Base-by-base conservation (phyloP, 1,284 basidiomycete species). In the Erythrobasidium hasegawianum region DNA sequence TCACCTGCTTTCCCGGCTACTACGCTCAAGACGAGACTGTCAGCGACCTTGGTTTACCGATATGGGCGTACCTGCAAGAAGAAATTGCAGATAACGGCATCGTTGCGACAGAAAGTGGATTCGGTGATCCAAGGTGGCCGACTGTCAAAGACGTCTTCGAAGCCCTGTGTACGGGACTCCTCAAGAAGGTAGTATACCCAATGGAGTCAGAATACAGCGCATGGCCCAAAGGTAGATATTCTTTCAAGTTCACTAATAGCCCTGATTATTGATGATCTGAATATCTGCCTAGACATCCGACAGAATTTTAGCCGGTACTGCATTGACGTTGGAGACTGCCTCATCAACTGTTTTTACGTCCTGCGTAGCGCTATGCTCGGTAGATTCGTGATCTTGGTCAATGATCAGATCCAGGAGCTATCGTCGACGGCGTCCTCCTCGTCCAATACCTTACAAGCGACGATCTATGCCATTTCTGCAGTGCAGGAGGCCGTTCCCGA, bases 1-100 rank as follows among this genome's bases (percentile, higher is more conserved):
- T 75, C 24, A 72, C 69, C 2, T 68, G 62, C 13, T 75, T 73
- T 60, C 72, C 72, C 0, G 75, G 73, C 10, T 68, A 72, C 57
- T 53, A 68, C n/a, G 52, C 68, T 20, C 64, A 69, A n/a, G 65
- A 70, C 7, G 73, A 74, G 59, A 52, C 70, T 7, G 58, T 73
- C 57, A 70, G 70, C 41, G 71, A 72, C 27, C 54, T 75, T 14
- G 50, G 69, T 0, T 47, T 57, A 1, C 68, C 71, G 0, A 60
- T 69, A 2, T 75, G 75, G 75, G 61, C 71, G 40, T 66, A 72
- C 7, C 59, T 75, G 3, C 75, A 75, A 54, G 75, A 75, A 52
- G 69, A 73, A 13, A 65, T 72, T 0, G 65, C 68, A 2, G 74
- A 75, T 20, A 66, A 68, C 8, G 75, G 75, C n/a, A 59, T 73